phyloP scores from a whole-genome alignment of 2,329 filamentous ascomycete species.

The Aspergillus glaucus region DNA sequence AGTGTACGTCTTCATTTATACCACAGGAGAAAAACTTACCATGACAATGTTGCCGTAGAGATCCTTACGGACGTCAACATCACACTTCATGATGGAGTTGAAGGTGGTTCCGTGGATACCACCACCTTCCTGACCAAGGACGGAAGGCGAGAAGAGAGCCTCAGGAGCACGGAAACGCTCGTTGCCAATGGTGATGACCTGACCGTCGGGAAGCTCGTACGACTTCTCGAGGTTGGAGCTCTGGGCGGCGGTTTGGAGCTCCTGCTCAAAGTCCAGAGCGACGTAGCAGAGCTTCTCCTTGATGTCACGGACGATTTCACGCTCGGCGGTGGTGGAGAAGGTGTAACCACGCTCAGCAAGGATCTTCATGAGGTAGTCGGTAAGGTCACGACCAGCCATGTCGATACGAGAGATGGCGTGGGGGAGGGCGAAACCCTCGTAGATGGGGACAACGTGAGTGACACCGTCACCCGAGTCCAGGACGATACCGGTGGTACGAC shows the following conservation, averaged over 20 bases:
- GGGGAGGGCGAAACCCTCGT: slow-evolving; percentile 99
- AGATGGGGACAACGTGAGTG: slow-evolving; percentile 99
- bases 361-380: slow-evolving; percentile 99
- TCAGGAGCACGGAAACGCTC: slow-evolving; percentile 99
- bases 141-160: slow-evolving; percentile 98
- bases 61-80: slow-evolving; percentile 99
- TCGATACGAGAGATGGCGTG: slow-evolving; percentile 99
- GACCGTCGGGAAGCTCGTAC: slow-evolving; percentile 97
- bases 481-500: slow-evolving; percentile 99
- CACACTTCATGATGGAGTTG: slow-evolving; percentile 99
- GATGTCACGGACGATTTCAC: slow-evolving; percentile 99
- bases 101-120: slow-evolving; percentile 99
- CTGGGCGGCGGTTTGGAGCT: slow-evolving; percentile 99
- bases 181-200: slow-evolving; percentile 99
- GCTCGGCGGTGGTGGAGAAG: slow-evolving; percentile 99
- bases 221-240: slow-evolving; percentile 99
- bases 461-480: slow-evolving; percentile 99
- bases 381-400: slow-evolving; percentile 99
- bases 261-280: slow-evolving; percentile 99
- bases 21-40: slow-evolving; percentile 55
- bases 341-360: slow-evolving; percentile 98
- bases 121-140: slow-evolving; percentile 95
- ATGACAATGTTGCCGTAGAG: slow-evolving; percentile 99
- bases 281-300: slow-evolving; percentile 99
- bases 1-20: slow-evolving; percentile 9